phyloP scores from a whole-genome alignment of 495 filamentous ascomycete species.

The Penicillium psychrofluorescens region DNA sequence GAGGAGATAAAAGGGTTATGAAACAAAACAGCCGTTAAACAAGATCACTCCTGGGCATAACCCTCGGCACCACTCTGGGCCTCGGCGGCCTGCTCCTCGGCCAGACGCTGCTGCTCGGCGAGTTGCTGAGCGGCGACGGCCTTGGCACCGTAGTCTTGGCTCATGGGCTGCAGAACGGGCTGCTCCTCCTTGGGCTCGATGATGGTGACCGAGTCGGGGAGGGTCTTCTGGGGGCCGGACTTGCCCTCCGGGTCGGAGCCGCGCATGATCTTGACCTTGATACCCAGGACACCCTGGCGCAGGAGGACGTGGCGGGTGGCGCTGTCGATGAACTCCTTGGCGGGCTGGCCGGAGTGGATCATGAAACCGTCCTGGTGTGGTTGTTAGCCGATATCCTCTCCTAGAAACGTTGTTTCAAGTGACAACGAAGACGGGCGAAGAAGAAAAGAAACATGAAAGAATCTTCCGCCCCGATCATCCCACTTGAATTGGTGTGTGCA shows the following conservation, averaged over 20 bases:
- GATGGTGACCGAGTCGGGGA: constrained; percentile 96
- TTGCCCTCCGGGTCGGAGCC: constrained; percentile 99
- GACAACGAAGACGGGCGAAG: too few relatives aligned
- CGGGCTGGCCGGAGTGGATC: constrained; percentile 99
- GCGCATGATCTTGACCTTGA: constrained; percentile 99
- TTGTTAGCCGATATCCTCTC: constrained; percentile 6
- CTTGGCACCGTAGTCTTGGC: constrained; percentile 98
- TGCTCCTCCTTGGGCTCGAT: constrained; percentile 99
- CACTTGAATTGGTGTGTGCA: constrained; percentile 5
- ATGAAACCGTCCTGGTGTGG: constrained; percentile 85
- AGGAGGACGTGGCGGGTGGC: constrained; percentile 98
- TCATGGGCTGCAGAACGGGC: constrained; percentile 84
- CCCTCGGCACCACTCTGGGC: constrained; percentile 36
- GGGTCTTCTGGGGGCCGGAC: constrained; percentile 89
- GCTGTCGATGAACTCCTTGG: constrained; percentile 98
- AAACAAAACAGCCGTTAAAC: constrained; percentile 14
- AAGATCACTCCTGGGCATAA: constrained; percentile 41
- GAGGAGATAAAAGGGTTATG: constrained; percentile 25
- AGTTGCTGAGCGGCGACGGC: constrained; percentile 78
- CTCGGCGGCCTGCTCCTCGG: constrained; percentile 52
- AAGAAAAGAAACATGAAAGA: too few relatives aligned
- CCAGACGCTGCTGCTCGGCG: constrained; percentile 63
- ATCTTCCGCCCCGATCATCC: too few relatives aligned
- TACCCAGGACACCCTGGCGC: constrained; percentile 97
- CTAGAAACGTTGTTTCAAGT: too few relatives aligned